phyloP scores from a whole-genome alignment of 2,329 filamentous ascomycete genomes.

The Colletotrichum australisinense region DNA sequence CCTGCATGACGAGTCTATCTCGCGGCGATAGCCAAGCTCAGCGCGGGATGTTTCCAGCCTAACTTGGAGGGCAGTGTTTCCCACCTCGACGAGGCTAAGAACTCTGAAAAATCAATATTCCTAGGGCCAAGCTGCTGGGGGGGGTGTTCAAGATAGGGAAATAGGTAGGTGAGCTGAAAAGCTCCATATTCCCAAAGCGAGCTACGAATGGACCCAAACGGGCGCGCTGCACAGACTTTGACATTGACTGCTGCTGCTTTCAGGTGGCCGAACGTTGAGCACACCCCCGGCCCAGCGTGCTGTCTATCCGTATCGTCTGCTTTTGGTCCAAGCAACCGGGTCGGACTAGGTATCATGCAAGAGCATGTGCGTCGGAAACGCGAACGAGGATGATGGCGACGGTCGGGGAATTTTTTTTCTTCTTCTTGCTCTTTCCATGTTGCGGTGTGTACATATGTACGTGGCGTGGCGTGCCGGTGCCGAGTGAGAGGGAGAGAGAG shows the following conservation, averaged over 20 bases:
- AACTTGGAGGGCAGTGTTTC: background rate
- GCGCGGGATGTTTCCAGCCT: constrained; percentile 6
- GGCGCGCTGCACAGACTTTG: background rate
- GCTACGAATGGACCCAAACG: background rate
- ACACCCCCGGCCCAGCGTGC: constrained; percentile 1
- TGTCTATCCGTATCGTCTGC: background rate
- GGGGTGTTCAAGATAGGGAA: constrained; percentile 17
- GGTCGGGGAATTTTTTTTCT: constrained; percentile 2
- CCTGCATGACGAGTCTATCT: constrained; percentile 14
- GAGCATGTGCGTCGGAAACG: constrained; percentile 8
- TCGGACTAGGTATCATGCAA: constrained; percentile 16
- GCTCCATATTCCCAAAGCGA: constrained; percentile 1
- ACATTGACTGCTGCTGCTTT: background rate
- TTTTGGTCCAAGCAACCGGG: constrained; percentile 15
- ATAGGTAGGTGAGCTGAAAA: background rate
- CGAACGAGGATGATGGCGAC: background rate
- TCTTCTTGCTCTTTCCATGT: background rate
- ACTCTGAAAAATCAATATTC: background rate
- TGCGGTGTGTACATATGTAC: background rate
- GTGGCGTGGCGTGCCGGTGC: background rate
- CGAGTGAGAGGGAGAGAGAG: no score
- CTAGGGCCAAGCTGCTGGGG: constrained; percentile 4
- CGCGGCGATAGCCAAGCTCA: background rate
- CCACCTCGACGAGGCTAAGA: background rate
- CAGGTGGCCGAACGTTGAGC: constrained; percentile 6